phyloP scores from a whole-genome alignment of 495 filamentous ascomycete species.

The Penicillium samsonianum region DNA sequence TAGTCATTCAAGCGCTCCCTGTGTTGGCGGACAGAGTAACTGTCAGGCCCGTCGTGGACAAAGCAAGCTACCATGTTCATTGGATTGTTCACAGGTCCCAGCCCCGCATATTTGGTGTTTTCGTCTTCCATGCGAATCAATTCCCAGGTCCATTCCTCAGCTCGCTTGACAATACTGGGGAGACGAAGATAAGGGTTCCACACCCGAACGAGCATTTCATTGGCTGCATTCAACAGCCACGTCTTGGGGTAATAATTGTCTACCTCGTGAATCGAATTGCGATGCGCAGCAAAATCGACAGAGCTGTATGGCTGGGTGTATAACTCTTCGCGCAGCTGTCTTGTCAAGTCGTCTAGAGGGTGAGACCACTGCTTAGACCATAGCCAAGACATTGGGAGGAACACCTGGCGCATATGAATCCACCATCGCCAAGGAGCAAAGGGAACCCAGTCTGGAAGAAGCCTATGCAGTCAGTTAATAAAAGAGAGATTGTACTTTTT shows the following conservation, averaged over 20 bases:
- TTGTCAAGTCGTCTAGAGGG: slow-evolving; percentile 69
- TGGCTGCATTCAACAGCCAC: slow-evolving; percentile 73
- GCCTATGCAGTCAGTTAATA: slow-evolving; percentile 40
- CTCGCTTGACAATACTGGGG: slow-evolving; percentile 55
- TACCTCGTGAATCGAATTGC: slow-evolving; percentile 74
- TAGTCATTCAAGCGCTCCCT: slow-evolving; percentile 80
- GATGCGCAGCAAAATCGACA: slow-evolving; percentile 73
- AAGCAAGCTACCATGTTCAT: slow-evolving; percentile 87
- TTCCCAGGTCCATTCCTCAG: slow-evolving; percentile 73
- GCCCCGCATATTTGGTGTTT: slow-evolving; percentile 83
- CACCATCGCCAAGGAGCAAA: slow-evolving; percentile 97
- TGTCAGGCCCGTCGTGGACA: slow-evolving; percentile 76
- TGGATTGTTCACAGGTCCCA: slow-evolving; percentile 86
- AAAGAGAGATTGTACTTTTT: neutral
- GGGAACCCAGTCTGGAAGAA: slow-evolving; percentile 93
- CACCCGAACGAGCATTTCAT: slow-evolving; percentile 73
- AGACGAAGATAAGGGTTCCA: slow-evolving; percentile 74
- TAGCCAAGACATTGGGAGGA: slow-evolving; percentile 86
- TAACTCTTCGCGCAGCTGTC: slow-evolving; percentile 75
- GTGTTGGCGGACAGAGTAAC: slow-evolving; percentile 74
- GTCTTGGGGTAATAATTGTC: slow-evolving; percentile 96
- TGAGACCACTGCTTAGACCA: slow-evolving; percentile 77
- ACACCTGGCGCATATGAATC: slow-evolving; percentile 95
- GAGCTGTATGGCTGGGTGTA: slow-evolving; percentile 77
- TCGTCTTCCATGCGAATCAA: slow-evolving; percentile 87